Evolutionary conservation across 148 eudicot genomes (phyloP), one percentile per base, ranked within the genome.

Genomic region (Spergularia bocconei): DNA sequence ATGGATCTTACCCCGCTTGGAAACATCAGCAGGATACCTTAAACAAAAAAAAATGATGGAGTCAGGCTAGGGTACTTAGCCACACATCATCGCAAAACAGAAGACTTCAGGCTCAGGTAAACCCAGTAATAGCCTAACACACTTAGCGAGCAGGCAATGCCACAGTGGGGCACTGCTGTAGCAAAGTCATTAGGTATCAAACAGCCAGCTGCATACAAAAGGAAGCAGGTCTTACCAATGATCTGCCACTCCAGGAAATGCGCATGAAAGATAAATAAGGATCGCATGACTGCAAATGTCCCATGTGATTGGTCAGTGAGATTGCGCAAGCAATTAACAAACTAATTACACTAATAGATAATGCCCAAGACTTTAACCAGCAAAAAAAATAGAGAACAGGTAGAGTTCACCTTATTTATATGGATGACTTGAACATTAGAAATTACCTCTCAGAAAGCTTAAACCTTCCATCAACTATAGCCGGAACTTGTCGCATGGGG

Each of bases 1-100:
- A 64, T 94, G 85, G 66, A 94, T 85, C 87, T 91, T 94, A 38
- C 96, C 92, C 78, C 93, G 87, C 83, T 79, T 90, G 78, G 82
- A 85, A 71, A 90, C 74, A 84, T 94, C 98, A 73, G 92, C 82
- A 53, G 98, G 98, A 81, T 91, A 94, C 98, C 98, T 94, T 75
- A 55, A 73, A 58, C 20, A 76, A 63, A 61, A 70, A 61, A 70
- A 52, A 36, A 67, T 25, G 63, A 50, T 4, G 11, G 33, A 75
- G 21, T 61, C 69, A 76, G 36, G 36, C 2, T 3, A 1, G 2
- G 36, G 17, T 59, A 44, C 12, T 36, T 7, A 53, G 56, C 21
- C 54, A 63, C 7, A 71, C 36, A 38, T 29, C 47, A n/a, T 47
- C 53, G 70, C 25, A 62, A 68, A 33, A 65, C 7, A 29, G 36